Evolutionary conservation across 1,139 yeast species (phyloP), one percentile per base, ranked within the genome.

Genomic region (Geotrichum histeridarum): DNA sequence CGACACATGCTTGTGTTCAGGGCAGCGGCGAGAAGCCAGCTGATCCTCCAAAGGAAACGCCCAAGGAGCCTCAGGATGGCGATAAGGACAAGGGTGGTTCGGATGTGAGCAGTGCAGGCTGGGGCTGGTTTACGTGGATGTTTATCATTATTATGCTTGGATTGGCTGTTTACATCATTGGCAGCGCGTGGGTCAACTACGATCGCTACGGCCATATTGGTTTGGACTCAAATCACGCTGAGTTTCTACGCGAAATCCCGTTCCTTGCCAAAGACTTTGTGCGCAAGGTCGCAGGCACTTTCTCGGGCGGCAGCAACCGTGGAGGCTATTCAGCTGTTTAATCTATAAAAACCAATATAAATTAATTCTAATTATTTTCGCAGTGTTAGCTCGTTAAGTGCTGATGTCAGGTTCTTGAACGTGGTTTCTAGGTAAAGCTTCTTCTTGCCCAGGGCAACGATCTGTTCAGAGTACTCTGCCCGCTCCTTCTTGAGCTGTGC

Each of bases 321-420:
- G 95, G 95, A 15, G 97, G 95, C 35, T 90, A 90, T 68, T 84
- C 94, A 67, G 97, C 97, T 36, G 95, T 90, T 8, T 90, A 75
- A 31, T 27, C 4, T 22, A 7, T 31, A 32, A 59, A 57, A 45
- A 59, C 51, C 7, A 14, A n/a, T 14, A 27, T 38, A 37, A 8
- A 22, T 38, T 15, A 18, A 47, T 14, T 18, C 39, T 37, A n/a
- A 37, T 51, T 45, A 48, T 48, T 41, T 33, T 44, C 35, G 37
- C 35, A 42, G 22, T 22, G 43, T 48, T 33, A 79, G 71, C 58
- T 77, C 79, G 42, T 78, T 79, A 78, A 87, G 77, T 58, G 81
- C 81, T 50, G 80, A 81, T 32, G 83, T 71, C 1, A 94, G 83
- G 64, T 85, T 88, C 58, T 86, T 86, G 60, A 86, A 79, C 1